These are phyloP conservation scores for Chlamydomonas sphaeroides DNA, from an alignment of 139 green algal species.

Conservation along the genomic window DNA sequence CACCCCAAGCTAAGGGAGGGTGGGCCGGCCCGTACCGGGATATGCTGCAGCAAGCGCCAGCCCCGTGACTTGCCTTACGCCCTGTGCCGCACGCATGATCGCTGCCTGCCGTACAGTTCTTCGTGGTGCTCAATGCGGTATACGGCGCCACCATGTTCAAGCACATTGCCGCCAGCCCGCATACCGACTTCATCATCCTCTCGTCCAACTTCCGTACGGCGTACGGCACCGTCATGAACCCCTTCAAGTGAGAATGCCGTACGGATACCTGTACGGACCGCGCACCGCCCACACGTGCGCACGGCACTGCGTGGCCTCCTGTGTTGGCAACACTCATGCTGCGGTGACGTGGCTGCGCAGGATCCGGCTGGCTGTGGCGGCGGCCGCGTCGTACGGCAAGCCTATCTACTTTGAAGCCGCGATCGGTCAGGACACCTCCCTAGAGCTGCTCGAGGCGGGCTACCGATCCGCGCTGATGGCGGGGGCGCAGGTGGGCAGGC, in stretches of 20 bases:
- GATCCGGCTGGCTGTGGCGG: neutral
- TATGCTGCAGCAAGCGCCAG: too few species aligned
- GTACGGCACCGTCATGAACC: constrained; percentile 16
- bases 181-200: constrained; percentile 19
- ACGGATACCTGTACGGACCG: too few species aligned
- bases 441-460: neutral
- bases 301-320: too few species aligned
- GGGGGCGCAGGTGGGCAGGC: neutral
- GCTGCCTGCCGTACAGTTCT: too few species aligned
- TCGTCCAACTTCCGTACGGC: constrained; percentile 15
- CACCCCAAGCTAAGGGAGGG: too few species aligned
- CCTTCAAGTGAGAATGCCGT: constrained; percentile 7
- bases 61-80: neutral
- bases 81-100: too few species aligned
- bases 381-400: constrained; percentile 27
- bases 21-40: too few species aligned
- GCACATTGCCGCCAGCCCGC: constrained; percentile 18
- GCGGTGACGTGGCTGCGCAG: too few species aligned
- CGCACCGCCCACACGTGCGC: too few species aligned
- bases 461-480: neutral
- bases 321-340: too few species aligned
- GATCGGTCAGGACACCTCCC: neutral
- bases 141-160: constrained; percentile 37
- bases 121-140: constrained; percentile 7
- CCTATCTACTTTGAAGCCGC: constrained; percentile 11